Base-by-base conservation (phyloP, 2,329 filamentous ascomycete species). In the Alternaria novae-zelandiae region DNA sequence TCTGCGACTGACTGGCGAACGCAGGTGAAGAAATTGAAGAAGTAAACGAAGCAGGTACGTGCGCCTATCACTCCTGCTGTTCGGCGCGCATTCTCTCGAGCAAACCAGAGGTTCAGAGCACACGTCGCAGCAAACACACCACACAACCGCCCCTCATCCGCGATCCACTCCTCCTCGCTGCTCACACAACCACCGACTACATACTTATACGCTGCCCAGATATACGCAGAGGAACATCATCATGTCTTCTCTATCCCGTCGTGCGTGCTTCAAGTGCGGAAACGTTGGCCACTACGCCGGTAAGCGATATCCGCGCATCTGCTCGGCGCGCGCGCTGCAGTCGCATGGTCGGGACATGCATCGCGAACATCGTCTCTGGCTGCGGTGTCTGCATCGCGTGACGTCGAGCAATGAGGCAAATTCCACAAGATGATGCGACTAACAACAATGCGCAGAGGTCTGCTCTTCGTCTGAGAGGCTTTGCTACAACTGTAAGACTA, bases 391-490 rank as follows among this genome's bases (percentile, higher is more conserved):
- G 65, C 54, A 68, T 70, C 59, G 73, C 70, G 70, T 66, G 60
- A 63, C 63, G 64, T 54, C 65, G 49, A 45, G 56, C 60, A 61
- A 45, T 66, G 68, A 47, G 57, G 36, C 25, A 59, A 20, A 11
- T 57, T 17, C 20, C 26, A 17, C 26, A 56, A 41, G 23, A 17
- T 60, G 36, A 61, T 36, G 64, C 62, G 64, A 71, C 73, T 78
- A 64, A 80, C 69, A 25, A 55, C 7, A 36, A 61, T 41, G 13
- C 57, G 55, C 79, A 87, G 94, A 98, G 88, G 94, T 97, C 74
- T 99, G 96, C 91, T 96, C 95, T 67, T 97, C 95, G 64, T 92
- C 94, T 64, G 95, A 99, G 88, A 93, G 96, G 79, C 91, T 99
- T 78, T 99, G 96, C 91, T 99, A 99, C 86, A 99, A 99, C 87